phyloP scores from a whole-genome alignment of 768 basidiomycete genomes.

The Calocera viscosa region DNA sequence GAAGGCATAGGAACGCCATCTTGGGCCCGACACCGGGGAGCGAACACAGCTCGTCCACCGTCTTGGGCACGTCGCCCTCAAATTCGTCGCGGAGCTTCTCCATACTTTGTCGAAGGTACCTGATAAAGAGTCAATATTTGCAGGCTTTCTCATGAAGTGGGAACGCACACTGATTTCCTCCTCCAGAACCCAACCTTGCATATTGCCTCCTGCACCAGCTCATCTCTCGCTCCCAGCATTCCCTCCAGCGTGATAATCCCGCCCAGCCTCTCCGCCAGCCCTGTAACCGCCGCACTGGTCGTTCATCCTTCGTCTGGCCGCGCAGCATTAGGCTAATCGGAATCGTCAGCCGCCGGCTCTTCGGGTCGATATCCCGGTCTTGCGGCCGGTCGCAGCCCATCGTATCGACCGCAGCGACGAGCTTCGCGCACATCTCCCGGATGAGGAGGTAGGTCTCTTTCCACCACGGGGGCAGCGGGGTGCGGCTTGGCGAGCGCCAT shows the following conservation, averaged over 20 bases:
- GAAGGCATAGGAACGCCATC: constrained; percentile 81
- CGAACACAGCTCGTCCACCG: constrained; percentile 74
- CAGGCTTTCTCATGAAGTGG: neutral
- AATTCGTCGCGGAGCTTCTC: constrained; percentile 56
- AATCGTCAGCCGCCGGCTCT: constrained; percentile 74
- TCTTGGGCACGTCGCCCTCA: constrained; percentile 75
- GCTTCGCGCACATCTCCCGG: constrained; percentile 59
- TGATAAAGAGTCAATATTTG: constrained; percentile 21
- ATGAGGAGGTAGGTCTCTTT: constrained; percentile 56
- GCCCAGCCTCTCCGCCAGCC: constrained; percentile 59
- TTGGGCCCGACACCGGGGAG: constrained; percentile 90
- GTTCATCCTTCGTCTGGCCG: constrained; percentile 93
- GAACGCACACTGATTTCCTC: constrained; percentile 61
- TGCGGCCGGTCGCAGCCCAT: constrained; percentile 60
- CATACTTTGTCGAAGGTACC: constrained; percentile 66
- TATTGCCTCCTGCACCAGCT: constrained; percentile 60
- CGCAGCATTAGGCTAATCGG: constrained; percentile 91
- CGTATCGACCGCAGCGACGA: constrained; percentile 79
- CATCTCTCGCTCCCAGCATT: constrained; percentile 49
- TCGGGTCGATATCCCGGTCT: constrained; percentile 12
- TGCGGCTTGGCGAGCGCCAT: constrained; percentile 48
- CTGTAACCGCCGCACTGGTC: constrained; percentile 63
- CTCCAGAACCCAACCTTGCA: constrained; percentile 89
- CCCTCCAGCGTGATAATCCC: constrained; percentile 68
- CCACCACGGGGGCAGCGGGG: constrained; percentile 56